phyloP scores from a whole-genome alignment of 1,284 basidiomycete genomes.

The Acaromyces ingoldii region DNA sequence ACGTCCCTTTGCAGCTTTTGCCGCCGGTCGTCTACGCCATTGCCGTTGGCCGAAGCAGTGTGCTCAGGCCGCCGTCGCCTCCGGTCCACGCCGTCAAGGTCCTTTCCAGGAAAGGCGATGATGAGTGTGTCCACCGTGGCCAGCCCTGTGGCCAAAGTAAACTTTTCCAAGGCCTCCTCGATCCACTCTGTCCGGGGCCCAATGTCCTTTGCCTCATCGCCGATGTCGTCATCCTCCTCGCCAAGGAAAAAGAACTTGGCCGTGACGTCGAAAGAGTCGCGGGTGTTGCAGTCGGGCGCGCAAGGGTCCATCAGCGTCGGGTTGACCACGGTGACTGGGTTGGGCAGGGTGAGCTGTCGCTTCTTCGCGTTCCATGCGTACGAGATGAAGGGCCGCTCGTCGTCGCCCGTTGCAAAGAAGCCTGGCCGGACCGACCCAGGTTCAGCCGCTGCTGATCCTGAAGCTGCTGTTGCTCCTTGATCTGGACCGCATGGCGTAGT shows the following conservation, averaged over 20 bases:
- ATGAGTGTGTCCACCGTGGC: constrained; percentile 38
- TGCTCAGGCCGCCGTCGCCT: too few relatives aligned
- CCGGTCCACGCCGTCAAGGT: constrained; percentile 15
- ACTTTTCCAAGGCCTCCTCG: constrained; percentile 32
- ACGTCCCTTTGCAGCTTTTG: neutral
- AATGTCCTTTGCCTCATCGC: neutral
- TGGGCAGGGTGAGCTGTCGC: constrained; percentile 24
- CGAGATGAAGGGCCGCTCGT: constrained; percentile 30
- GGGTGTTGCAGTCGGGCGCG: neutral
- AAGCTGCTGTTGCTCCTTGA: neutral
- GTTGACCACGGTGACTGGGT: constrained; percentile 16
- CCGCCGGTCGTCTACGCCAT: neutral
- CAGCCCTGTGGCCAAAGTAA: constrained; percentile 32
- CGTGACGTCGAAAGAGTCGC: constrained; percentile 38
- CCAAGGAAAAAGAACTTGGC: constrained; percentile 43
- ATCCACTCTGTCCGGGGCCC: constrained; percentile 11
- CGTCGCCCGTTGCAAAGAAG: constrained; percentile 25
- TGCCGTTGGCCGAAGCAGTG: too few relatives aligned
- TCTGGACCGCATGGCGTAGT: neutral
- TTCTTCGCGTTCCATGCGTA: constrained; percentile 21
- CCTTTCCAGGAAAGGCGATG: constrained; percentile 23
- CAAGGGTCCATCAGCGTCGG: constrained; percentile 5
- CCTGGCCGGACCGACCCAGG: constrained; percentile 12
- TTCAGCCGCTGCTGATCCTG: neutral
- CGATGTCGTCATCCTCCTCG: neutral